phyloP scores from a whole-genome alignment of 441 rosid genomes.

The Bocquillonia castaneifolia region DNA sequence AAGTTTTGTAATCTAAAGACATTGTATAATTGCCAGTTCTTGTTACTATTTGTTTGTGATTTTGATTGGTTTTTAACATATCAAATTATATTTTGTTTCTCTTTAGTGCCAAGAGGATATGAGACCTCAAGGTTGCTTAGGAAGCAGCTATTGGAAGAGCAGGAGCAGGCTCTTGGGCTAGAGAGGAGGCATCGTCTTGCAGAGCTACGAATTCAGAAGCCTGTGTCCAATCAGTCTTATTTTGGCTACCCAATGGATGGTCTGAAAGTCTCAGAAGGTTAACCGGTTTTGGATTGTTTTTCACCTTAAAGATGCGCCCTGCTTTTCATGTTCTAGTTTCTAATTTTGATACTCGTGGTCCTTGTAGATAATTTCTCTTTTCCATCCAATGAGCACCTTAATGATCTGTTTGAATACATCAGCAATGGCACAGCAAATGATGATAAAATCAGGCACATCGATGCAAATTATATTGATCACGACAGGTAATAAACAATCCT shows the following conservation, averaged over 20 bases:
- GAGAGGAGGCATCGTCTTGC: conserved; percentile 38
- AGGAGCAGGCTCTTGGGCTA: conserved; percentile 37
- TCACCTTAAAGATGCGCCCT: neutral
- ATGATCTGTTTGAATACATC: conserved; percentile 36
- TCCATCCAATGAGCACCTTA: too few species aligned
- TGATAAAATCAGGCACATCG: conserved; percentile 25
- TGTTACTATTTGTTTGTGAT: neutral
- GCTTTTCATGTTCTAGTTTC: neutral
- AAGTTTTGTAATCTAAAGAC: neutral
- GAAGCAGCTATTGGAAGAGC: conserved; percentile 46
- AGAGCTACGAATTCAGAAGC: conserved; percentile 34
- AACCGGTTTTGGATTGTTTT: neutral
- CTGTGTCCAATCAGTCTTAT: conserved; percentile 28
- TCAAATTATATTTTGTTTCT: neutral
- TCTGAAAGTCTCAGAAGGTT: conserved; percentile 42
- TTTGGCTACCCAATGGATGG: conserved; percentile 34
- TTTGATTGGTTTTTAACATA: neutral
- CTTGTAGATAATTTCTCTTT: conserved; percentile 33
- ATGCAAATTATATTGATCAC: conserved; percentile 33
- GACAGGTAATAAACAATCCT: conserved; percentile 32
- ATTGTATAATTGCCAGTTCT: too few species aligned
- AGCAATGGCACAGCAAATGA: conserved; percentile 31
- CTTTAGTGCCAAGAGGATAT: conserved; percentile 45
- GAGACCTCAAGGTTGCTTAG: conserved; percentile 43
- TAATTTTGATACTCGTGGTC: neutral